Percentiles rank a stretch among this genome's conserved stretches.
Evolutionary conservation across 129 eudicot genomes (phyloP).

Genomic region (Apium graveolens): DNA sequence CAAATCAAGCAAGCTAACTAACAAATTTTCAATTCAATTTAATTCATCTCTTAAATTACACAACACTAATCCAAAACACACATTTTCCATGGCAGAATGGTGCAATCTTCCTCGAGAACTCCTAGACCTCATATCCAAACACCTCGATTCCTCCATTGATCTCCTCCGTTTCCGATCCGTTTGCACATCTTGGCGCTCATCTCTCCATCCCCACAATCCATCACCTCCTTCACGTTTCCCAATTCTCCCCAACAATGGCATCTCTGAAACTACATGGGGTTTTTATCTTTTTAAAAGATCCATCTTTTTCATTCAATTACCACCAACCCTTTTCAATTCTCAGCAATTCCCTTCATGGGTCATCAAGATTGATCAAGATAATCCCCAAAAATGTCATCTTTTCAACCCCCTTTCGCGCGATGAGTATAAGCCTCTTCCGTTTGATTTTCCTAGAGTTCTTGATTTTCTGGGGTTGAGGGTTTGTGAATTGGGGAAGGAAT

Average conservation of each 20-base stretch:
- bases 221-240: slow-evolving; percentile 27
- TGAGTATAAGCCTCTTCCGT: slow-evolving; percentile 33
- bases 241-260: slow-evolving; percentile 57
- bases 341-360: slow-evolving; percentile 33
- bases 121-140: slow-evolving; percentile 48
- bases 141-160: slow-evolving; percentile 52
- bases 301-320: slow-evolving; percentile 38
- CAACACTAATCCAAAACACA: background rate
- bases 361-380: slow-evolving; percentile 59
- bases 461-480: slow-evolving; percentile 36
- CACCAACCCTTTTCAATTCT: slow-evolving; percentile 11
- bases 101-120: slow-evolving; percentile 76
- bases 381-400: slow-evolving; percentile 32
- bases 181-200: slow-evolving; percentile 82
- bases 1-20: background rate
- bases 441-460: slow-evolving; percentile 44
- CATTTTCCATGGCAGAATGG: slow-evolving; percentile 64
- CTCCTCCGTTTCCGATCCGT: slow-evolving; percentile 77
- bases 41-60: too few relatives aligned
- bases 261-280: slow-evolving; percentile 72
- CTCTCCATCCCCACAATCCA: slow-evolving; percentile 25
- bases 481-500: slow-evolving; percentile 57
- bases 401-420: slow-evolving; percentile 50
- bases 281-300: slow-evolving; percentile 66
- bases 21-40: too few relatives aligned